Evolutionary conservation across 2,329 filamentous ascomycete genomes (phyloP), one percentile per base, ranked within the genome.

Genomic region (Rutstroemia sydowiana): DNA sequence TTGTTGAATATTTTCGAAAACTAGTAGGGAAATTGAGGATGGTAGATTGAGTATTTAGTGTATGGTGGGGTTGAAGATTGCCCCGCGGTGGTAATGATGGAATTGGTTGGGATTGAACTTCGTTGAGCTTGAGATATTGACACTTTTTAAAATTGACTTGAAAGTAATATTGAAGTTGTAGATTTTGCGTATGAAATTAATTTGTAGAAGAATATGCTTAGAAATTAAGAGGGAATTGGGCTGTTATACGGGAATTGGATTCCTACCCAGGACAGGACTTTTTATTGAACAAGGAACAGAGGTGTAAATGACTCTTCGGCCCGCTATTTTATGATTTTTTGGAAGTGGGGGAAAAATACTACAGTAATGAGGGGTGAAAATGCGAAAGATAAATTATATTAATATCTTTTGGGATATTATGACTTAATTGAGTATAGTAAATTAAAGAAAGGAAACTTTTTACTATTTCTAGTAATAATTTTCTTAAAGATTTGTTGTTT

Each of bases 21-120:
- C n/a, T n/a, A n/a, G n/a, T n/a, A n/a, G n/a, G n/a, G n/a, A n/a
- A n/a, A n/a, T n/a, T n/a, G n/a, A n/a, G n/a, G n/a, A 32, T 32
- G 30, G 30, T 36, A 8, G 5, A 13, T n/a, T 11, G n/a, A 21
- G 9, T 28, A 45, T 13, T 37, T 21, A 45, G 41, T 18, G 48
- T 46, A 23, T 62, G 48, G 61, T 58, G 60, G 61, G 59, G 61
- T 58, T 52, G 40, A 47, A 45, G 45, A 51, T 7, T 58, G 59
- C 56, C 57, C 60, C 61, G 56, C 59, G 52, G 32, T 56, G 40
- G n/a, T 48, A 28, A 23, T 43, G 31, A 20, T n/a, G n/a, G n/a
- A n/a, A n/a, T n/a, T n/a, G n/a, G n/a, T n/a, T n/a, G n/a, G n/a
- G n/a, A n/a, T n/a, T n/a, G n/a, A n/a, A n/a, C n/a, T n/a, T n/a